phyloP scores from a whole-genome alignment of 2,329 filamentous ascomycete species.

The Ramichloridium luteum region DNA sequence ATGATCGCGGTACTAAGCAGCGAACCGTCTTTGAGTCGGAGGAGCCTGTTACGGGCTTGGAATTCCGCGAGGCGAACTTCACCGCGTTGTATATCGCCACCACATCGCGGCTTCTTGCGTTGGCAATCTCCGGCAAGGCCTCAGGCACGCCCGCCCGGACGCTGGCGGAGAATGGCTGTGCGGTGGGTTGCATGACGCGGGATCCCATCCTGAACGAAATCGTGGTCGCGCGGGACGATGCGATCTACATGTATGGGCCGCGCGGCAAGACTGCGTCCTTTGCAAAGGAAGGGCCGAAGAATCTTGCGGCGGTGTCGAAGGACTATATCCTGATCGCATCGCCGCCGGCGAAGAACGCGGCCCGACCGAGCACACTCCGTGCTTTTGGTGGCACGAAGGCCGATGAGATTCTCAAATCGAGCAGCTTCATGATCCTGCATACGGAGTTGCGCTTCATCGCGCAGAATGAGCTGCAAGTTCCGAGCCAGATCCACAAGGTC shows the following conservation, averaged over 20 bases:
- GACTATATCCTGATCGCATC: constrained; percentile 83
- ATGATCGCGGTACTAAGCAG: constrained; percentile 88
- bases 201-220: constrained; percentile 71
- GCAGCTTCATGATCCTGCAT: constrained; percentile 83
- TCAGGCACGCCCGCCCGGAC: constrained; percentile 81
- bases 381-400: constrained; percentile 61
- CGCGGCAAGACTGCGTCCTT: constrained; percentile 78
- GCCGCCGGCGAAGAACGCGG: constrained; percentile 51
- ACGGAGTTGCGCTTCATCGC: constrained; percentile 81
- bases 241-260: constrained; percentile 81
- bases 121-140: constrained; percentile 76
- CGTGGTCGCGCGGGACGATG: constrained; percentile 86
- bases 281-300: constrained; percentile 86
- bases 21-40: constrained; percentile 93
- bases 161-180: constrained; percentile 80
- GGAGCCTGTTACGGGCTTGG: constrained; percentile 86
- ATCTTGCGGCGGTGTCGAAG: constrained; percentile 61
- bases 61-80: constrained; percentile 51
- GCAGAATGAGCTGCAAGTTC: constrained; percentile 73
- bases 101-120: constrained; percentile 71
- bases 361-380: constrained; percentile 50
- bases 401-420: constrained; percentile 73
- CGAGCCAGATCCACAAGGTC: constrained; percentile 65
- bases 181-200: constrained; percentile 86
- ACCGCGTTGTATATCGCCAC: constrained; percentile 88